These are phyloP conservation scores for Xenosphaeropsis pyriputrescens DNA, from an alignment of 2,329 filamentous ascomycete genomes.

Conservation along the genomic window DNA sequence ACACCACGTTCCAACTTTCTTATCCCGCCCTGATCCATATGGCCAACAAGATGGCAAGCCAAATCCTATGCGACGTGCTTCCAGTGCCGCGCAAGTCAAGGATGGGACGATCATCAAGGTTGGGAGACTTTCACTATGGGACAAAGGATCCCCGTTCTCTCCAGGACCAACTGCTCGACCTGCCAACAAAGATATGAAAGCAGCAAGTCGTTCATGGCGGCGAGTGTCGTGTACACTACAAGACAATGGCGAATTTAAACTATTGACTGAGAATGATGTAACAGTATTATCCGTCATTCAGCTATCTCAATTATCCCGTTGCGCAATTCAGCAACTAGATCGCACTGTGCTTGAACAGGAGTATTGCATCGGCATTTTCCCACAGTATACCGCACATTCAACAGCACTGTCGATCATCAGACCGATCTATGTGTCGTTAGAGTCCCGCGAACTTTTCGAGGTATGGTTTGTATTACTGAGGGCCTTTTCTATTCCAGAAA, in stretches of 20 bases:
- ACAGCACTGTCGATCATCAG: conserved; percentile 62
- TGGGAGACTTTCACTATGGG: conserved; percentile 82
- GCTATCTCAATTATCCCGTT: conserved; percentile 75
- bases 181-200: conserved; percentile 7
- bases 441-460: conserved; percentile 82
- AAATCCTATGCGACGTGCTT: conserved; percentile 23
- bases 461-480: conserved; percentile 91
- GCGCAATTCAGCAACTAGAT: conserved; percentile 81
- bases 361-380: conserved; percentile 89
- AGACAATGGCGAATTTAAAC: conserved; percentile 86
- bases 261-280: conserved; percentile 76
- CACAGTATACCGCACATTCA: conserved; percentile 69
- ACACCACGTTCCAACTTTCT: neutral
- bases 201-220: conserved; percentile 48
- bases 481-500: conserved; percentile 81
- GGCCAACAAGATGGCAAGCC: conserved; percentile 12
- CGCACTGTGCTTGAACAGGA: conserved; percentile 84
- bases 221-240: conserved; percentile 85
- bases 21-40: neutral
- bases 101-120: conserved; percentile 87
- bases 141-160: conserved; percentile 47
- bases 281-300: conserved; percentile 72
- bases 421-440: conserved; percentile 81
- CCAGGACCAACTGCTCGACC: conserved; percentile 36
- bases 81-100: conserved; percentile 32